These are phyloP conservation scores for Penicillium malachiteum DNA, from an alignment of 495 filamentous ascomycete species.

Conservation along the genomic window DNA sequence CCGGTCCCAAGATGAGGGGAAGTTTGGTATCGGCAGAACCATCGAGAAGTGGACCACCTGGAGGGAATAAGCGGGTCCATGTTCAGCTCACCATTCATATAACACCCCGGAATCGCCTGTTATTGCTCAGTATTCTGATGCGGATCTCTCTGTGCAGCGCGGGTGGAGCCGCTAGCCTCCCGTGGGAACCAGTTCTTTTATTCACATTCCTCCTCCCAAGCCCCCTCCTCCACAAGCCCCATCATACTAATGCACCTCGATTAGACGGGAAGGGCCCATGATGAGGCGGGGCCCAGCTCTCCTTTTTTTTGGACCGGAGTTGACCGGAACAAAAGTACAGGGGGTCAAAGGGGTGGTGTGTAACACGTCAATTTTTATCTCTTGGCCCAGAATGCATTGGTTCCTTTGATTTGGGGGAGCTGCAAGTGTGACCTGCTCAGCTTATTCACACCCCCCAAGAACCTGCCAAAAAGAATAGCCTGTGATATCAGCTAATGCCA, in stretches of 20 bases:
- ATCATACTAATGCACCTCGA: conserved; percentile 19
- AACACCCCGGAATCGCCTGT: neutral
- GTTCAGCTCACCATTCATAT: conserved; percentile 5
- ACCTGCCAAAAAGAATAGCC: neutral
- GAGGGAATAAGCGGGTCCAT: neutral
- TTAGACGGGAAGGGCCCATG: conserved; percentile 5
- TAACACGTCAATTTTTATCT: neutral
- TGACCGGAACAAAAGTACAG: conserved; percentile 6
- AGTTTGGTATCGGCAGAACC: neutral
- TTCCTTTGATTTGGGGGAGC: neutral
- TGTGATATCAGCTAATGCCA: neutral
- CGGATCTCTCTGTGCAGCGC: conserved; percentile 3
- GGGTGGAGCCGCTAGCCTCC: conserved; percentile 1
- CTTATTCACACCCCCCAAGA: neutral
- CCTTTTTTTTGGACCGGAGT: conserved; percentile 7
- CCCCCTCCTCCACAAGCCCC: conserved; percentile 5
- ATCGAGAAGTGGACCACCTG: neutral
- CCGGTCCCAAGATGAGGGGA: neutral
- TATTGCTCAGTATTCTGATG: conserved; percentile 5
- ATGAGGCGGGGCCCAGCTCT: neutral
- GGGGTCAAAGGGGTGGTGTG: neutral
- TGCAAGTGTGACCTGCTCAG: neutral
- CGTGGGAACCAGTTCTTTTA: conserved; percentile 1
- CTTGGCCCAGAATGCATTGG: neutral
- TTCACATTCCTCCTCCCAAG: neutral